Evolutionary conservation across 805 yeast genomes (phyloP).

Genomic region (Lipomyces orientalis): DNA sequence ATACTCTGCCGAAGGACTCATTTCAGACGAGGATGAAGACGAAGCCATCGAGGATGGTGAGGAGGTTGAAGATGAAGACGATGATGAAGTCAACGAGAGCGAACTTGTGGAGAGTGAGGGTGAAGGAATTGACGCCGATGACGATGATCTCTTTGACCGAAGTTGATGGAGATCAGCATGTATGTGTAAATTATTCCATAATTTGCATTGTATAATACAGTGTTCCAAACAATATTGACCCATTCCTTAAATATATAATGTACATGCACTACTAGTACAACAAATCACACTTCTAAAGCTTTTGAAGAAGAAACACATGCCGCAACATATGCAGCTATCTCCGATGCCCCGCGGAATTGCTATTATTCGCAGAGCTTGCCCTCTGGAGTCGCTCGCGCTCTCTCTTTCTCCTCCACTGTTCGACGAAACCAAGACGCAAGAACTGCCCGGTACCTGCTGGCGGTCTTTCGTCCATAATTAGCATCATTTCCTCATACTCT

Average conservation of each 20-base stretch:
- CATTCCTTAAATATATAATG: not conserved
- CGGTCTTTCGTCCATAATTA: constrained; percentile 60
- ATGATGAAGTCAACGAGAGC: constrained; percentile 30
- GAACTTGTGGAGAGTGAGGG: constrained; percentile 33
- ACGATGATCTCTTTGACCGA: constrained; percentile 37
- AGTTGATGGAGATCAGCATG: constrained; percentile 1
- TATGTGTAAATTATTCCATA: not conserved
- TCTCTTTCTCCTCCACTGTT: constrained; percentile 76
- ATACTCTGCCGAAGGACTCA: constrained; percentile 48
- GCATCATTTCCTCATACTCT: constrained; percentile 91
- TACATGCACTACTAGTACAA: not conserved
- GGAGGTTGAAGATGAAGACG: constrained; percentile 26
- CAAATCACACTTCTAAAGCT: not conserved
- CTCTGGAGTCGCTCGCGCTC: constrained; percentile 48
- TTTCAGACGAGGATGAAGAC: constrained; percentile 41
- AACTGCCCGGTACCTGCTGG: constrained; percentile 64
- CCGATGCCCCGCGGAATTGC: constrained; percentile 10
- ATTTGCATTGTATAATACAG: constrained; percentile 5
- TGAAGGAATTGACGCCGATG: constrained; percentile 35
- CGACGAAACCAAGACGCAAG: constrained; percentile 84
- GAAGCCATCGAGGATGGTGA: constrained; percentile 34
- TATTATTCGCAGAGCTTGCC: constrained; percentile 3
- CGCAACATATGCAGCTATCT: not conserved
- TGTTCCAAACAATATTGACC: not conserved
- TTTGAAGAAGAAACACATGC: not conserved